Conservation (phyloP, 306 rosid species). For the Erythrophleum fordii region DNA sequence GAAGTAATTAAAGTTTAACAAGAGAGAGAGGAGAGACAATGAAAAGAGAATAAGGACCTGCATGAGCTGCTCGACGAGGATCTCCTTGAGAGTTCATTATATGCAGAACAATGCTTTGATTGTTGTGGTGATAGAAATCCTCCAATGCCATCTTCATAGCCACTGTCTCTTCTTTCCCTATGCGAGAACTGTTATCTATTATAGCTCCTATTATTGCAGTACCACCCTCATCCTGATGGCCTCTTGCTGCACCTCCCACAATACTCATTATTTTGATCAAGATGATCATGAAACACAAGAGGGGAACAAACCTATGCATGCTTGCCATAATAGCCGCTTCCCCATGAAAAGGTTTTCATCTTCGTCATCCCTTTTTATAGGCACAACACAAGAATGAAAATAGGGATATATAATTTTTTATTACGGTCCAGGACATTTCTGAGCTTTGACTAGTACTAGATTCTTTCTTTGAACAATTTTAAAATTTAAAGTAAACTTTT, state of each 20-base stretch:
- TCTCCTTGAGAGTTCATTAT: slow-evolving; percentile 30
- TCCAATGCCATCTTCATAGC: slow-evolving; percentile 52
- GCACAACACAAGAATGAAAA: too few relatives aligned
- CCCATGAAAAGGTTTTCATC: too few relatives aligned
- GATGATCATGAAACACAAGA: background rate
- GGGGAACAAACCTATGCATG: background rate
- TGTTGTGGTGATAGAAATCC: slow-evolving; percentile 14
- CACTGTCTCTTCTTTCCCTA: slow-evolving; percentile 50
- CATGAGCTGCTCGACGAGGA: background rate
- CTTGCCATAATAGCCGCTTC: background rate
- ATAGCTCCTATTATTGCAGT: slow-evolving; percentile 39
- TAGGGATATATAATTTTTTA: too few relatives aligned
- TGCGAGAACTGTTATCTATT: slow-evolving; percentile 41
- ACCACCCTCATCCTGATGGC: background rate
- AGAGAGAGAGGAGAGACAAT: too few relatives aligned
- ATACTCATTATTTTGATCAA: background rate
- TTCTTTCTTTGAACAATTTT: too few relatives aligned
- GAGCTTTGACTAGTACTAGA: too few relatives aligned
- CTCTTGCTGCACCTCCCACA: background rate
- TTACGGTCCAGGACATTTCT: too few relatives aligned
- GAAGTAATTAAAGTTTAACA: too few relatives aligned
- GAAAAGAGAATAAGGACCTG: background rate
- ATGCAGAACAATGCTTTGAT: slow-evolving; percentile 32
- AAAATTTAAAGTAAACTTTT: too few relatives aligned
- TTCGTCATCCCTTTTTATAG: too few relatives aligned